Evolutionary conservation across 805 yeast genomes (phyloP).

Genomic region (Naumovozyma baii): DNA sequence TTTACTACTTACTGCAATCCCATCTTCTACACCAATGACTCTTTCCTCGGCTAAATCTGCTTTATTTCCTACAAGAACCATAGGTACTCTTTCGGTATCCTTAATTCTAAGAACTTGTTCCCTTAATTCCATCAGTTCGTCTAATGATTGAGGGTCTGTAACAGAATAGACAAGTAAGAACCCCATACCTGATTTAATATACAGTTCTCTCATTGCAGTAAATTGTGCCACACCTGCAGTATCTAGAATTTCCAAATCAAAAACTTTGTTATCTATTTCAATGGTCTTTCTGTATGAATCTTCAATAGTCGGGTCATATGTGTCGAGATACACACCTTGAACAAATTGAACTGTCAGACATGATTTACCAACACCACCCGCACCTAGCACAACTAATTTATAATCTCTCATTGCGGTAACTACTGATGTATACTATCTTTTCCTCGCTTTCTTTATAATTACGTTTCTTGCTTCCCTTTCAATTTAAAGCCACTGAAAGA

Average conservation of each 20-base stretch:
- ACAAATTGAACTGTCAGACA: constrained; percentile 88
- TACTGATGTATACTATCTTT: no score
- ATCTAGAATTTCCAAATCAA: constrained; percentile 79
- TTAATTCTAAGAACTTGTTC: constrained; percentile 81
- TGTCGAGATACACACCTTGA: constrained; percentile 79
- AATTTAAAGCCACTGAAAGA: no score
- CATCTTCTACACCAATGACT: constrained; percentile 70
- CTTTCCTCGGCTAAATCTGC: constrained; percentile 74
- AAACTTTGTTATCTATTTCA: constrained; percentile 78
- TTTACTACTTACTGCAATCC: constrained; percentile 67
- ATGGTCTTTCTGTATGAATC: constrained; percentile 87
- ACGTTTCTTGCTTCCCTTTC: no score
- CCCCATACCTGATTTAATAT: constrained; percentile 83
- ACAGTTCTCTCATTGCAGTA: constrained; percentile 88
- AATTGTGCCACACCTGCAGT: constrained; percentile 94
- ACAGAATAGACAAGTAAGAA: constrained; percentile 80
- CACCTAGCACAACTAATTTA: constrained; percentile 85
- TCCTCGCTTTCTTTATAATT: no score
- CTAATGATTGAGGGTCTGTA: constrained; percentile 64
- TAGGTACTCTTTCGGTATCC: constrained; percentile 65
- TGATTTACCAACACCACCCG: constrained; percentile 96
- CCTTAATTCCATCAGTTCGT: constrained; percentile 67
- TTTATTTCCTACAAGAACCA: constrained; percentile 86
- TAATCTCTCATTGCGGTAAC: constrained; percentile 66
- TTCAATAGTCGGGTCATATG: constrained; percentile 95